A percentile compares a stretch with the other conserved stretches of the same genome.
phyloP scores from a whole-genome alignment of 2,329 filamentous ascomycete genomes.

The Cladorrhinum sp. region DNA sequence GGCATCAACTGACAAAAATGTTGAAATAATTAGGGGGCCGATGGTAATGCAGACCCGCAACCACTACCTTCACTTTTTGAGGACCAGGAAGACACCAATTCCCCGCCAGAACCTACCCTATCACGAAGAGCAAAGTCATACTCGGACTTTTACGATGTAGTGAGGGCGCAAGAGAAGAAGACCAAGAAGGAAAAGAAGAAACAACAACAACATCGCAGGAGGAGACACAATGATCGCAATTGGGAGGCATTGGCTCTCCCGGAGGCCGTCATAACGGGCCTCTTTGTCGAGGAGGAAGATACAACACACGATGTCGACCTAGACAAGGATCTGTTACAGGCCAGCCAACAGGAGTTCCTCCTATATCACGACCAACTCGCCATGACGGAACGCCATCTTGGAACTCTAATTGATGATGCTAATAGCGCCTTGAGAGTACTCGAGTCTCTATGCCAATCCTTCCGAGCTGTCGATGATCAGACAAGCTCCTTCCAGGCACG shows the following conservation, averaged over 20 bases:
- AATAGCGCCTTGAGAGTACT: conserved; percentile 72
- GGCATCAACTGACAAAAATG: neutral
- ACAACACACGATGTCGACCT: conserved; percentile 50
- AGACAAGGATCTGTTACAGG: conserved; percentile 68
- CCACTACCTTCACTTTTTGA: conserved; percentile 59
- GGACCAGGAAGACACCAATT: conserved; percentile 51
- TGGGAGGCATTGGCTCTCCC: conserved; percentile 51
- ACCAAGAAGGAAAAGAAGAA: conserved; percentile 33
- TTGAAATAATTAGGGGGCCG: conserved; percentile 46
- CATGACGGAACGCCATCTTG: conserved; percentile 77
- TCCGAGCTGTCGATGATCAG: conserved; percentile 81
- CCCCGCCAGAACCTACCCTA: conserved; percentile 64
- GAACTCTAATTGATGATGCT: conserved; percentile 73
- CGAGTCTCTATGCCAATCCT: conserved; percentile 77
- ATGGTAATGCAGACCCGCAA: conserved; percentile 50
- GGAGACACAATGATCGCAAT: conserved; percentile 40
- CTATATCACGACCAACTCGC: conserved; percentile 78
- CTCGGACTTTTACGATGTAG: conserved; percentile 69
- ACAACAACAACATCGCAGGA: conserved; percentile 29
- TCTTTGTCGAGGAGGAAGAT: conserved; percentile 27
- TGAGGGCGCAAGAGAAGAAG: conserved; percentile 53
- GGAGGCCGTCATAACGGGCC: conserved; percentile 28
- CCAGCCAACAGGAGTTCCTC: conserved; percentile 83
- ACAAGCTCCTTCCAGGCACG: conserved; percentile 91
- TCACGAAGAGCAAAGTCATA: conserved; percentile 71